These are phyloP conservation scores for Arxiozyma bovina DNA, from an alignment of 1,139 yeast species.

Conservation along the genomic window DNA sequence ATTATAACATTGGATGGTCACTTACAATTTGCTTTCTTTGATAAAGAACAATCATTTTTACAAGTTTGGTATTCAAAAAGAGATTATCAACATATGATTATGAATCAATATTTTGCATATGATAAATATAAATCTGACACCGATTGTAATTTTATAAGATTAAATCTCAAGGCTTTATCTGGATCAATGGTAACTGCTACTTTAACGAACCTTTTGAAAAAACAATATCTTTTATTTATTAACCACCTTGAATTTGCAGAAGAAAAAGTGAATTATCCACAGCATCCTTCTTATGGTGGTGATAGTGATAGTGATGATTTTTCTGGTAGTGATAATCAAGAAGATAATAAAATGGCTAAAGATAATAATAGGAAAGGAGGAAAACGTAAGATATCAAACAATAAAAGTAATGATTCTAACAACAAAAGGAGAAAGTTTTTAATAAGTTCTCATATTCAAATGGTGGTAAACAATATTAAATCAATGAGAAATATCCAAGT, in stretches of 20 bases:
- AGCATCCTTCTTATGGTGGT: conserved; percentile 11
- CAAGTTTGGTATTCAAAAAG: conserved; percentile 25
- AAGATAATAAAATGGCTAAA: neutral
- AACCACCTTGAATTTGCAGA: neutral
- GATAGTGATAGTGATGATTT: conserved; percentile 1
- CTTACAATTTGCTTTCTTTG: conserved; percentile 19
- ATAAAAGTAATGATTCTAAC: conserved; percentile 2
- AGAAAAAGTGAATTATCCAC: neutral
- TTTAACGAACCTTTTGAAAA: conserved; percentile 4
- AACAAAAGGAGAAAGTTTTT: conserved; percentile 7
- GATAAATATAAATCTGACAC: conserved; percentile 4
- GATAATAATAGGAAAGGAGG: neutral
- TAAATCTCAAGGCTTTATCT: neutral
- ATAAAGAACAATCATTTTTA: conserved; percentile 14
- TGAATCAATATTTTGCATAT: conserved; percentile 4
- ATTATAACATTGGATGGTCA: conserved; percentile 20
- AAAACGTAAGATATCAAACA: conserved; percentile 3
- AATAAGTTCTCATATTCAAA: conserved; percentile 4
- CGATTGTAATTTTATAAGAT: conserved; percentile 4
- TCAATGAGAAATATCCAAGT: conserved; percentile 17
- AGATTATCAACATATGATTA: conserved; percentile 22
- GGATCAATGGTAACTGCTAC: neutral
- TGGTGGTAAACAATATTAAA: conserved; percentile 12
- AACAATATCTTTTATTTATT: neutral
- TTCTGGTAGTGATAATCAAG: too few species aligned